Evolutionary conservation across 2,329 filamentous ascomycete species (phyloP), one percentile per base, ranked within the genome.

Genomic region (Fusarium odoratissimum): DNA sequence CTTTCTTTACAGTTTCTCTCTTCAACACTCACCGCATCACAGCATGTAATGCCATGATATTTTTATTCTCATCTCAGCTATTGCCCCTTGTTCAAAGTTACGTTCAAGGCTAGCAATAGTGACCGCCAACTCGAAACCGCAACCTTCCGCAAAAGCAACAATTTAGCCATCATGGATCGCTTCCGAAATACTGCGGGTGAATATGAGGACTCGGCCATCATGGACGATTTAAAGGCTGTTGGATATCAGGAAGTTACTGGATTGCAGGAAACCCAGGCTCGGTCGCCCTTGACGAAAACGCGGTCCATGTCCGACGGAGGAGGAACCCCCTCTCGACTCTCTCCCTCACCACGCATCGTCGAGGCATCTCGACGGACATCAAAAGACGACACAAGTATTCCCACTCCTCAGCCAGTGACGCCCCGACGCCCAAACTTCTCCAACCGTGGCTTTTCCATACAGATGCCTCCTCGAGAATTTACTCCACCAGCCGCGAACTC

Each of bases 401-500:
- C 83, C 46, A 81, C 84, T 54, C 76, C 78, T 31, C 75, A 78
- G 40, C 91, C 92, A n/a, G 88, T 88, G 52, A 97, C 94, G 12
- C 93, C 94, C n/a, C 88, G 90, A 66, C 88, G 92, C 70, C 87
- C 91, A 56, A 89, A 89, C 46, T 88, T 92, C 69, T 85, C 90
- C 56, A 80, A 86, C 40, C 88, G 90, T 62, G 91, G 90, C 42
- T 86, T 96, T 79, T 83, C 78, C 77, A 75, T 80, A 60, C 79
- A 81, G 45, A 77, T 82, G 72, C 79, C 79, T 25, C 71, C 76
- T 63, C 79, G 80, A 54, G 78, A 82, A 45, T 80, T 77, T 45
- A 83, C 82, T 40, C 81, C 81, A 63, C 82, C 83, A 33, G 75
- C 80, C 8, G 76, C 78, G 46, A 82, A 79, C 69, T 73, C 79